Evolutionary conservation across 2,329 filamentous ascomycete species (phyloP), one percentile per base, ranked within the genome.

Genomic region (Xylariaceae sp.): DNA sequence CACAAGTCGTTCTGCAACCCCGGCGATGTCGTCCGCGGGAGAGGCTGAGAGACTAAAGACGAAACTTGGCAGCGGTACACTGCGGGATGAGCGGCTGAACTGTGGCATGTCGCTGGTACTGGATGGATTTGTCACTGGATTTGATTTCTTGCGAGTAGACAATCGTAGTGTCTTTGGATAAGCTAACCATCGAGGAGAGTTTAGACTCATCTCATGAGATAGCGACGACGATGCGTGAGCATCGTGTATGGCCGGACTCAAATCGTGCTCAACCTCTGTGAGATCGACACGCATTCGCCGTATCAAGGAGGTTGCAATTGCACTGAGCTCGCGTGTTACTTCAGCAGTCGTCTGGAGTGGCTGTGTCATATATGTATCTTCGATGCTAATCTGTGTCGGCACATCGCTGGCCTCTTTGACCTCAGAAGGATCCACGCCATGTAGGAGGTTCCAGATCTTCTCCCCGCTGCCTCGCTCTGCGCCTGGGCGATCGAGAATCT

Each of bases 361-460:
- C 19, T 81, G 78, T 1, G 78, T 75, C 32, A 78, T 75, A 66
- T 95, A 97, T 14, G 90, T 94, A 68, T 97, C 91, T 65, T 97
- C 92, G 55, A 97, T 94, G 66, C 89, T 94, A 64, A 97, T 95
- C 67, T 96, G 91, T 1, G 82, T 83, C 0, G 92, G 92, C 1
- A 95, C 69, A 40, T 83, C 80, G 58, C 81, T 81, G 2, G 83
- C 86, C 54, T 83, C 76, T 44, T 83, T 82, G 15, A 97, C 90
- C 51, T 89, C 83, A 1, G 79, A 76, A 45, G 83, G 71, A 65
- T 97, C 92, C 27, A 90, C 75, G 6, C 91, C 92, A 65, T 96
- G 86, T 2, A 97, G 71, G 6, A 96, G 73, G 15, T 73, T 75
- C 90, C 90, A 97, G 3, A 90, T 72, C 58, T 82, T 86, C 32